Base-by-base conservation (phyloP, 306 rosid species). In the Rubus idaeus region DNA sequence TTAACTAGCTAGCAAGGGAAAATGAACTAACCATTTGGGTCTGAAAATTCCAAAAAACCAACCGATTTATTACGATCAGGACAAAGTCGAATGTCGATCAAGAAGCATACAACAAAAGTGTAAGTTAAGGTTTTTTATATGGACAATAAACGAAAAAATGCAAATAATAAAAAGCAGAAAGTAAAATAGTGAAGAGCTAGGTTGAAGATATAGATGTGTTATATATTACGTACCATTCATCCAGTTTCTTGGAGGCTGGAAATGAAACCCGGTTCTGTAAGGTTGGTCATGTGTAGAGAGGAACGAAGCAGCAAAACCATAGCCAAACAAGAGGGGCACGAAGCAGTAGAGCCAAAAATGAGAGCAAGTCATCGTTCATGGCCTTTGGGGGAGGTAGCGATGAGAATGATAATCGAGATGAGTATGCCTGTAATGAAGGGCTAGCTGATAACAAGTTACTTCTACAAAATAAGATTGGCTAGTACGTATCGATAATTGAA, bases 191-290 rank as follows among this genome's bases (percentile, higher is more conserved):
- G 35, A 30, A 30, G 35, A 52, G 30, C 67, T 14, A 10, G 45
- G 35, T 49, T 11, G 37, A 9, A 17, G n/a, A 76, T 53, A 41
- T 30, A 30, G 35, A 30, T 23, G 26, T 23, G 26, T 23, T 23
- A 23, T 23, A 23, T 30, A 30, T 30, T 12, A 71, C 39, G 23
- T 85, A 93, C 97, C 97, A 68, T 92, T 92, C 0, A 92, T 92
- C 93, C 97, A 92, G 73, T 92, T 92, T 77, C 84, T 76, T 53
- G 83, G 96, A 73, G 97, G 97, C 64, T 92, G 97, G 75, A 92
- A 92, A 72, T 90, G 97, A 73, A 88, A 92, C 51, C 87, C 80
- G 75, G 97, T 92, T 86, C 93, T 90, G 10, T 92, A 86, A 55
- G 97, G 92, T 39, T 65, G 70, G 0, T 60, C 6, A 91, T 77